These are phyloP conservation scores for Cocos nucifera DNA, from an alignment of 176 grass and related monocot genomes.

Conservation along the genomic window DNA sequence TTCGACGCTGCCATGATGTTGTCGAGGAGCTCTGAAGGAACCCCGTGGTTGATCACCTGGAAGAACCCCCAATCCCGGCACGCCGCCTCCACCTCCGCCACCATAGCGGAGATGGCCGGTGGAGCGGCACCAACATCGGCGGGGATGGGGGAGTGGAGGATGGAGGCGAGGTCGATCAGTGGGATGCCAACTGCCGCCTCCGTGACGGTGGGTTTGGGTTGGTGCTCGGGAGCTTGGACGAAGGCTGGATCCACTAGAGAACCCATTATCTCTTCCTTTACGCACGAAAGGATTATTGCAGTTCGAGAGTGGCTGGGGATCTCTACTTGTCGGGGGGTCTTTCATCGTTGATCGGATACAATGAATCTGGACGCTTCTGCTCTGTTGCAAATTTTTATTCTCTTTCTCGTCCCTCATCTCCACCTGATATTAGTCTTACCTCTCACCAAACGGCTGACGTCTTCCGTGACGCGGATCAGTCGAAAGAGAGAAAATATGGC, in stretches of 20 bases:
- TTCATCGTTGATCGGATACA: too few relatives aligned
- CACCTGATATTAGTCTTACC: too few relatives aligned
- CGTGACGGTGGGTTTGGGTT: slow-evolving; percentile 23
- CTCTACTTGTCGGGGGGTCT: too few relatives aligned
- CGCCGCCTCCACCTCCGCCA: slow-evolving; percentile 47
- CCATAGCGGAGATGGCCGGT: not conserved
- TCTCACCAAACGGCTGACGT: too few relatives aligned
- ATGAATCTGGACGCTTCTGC: too few relatives aligned
- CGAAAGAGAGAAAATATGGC: too few relatives aligned
- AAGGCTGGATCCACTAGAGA: slow-evolving; percentile 43
- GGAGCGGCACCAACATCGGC: not conserved
- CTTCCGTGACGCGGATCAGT: too few relatives aligned
- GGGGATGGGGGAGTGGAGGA: slow-evolving; percentile 7
- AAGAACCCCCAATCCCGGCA: slow-evolving; percentile 89
- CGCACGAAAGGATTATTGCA: too few relatives aligned
- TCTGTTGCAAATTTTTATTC: too few relatives aligned
- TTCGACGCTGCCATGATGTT: slow-evolving; percentile 29
- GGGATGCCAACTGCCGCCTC: slow-evolving; percentile 46
- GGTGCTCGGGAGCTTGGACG: slow-evolving; percentile 77
- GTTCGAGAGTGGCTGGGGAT: too few relatives aligned
- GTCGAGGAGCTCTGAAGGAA: slow-evolving; percentile 29
- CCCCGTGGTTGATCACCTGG: slow-evolving; percentile 61
- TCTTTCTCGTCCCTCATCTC: too few relatives aligned
- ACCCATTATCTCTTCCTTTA: too few relatives aligned
- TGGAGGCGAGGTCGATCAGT: slow-evolving; percentile 59